Evolutionary conservation across 2,329 filamentous ascomycete species (phyloP).

Genomic region (Arthrobotrys pseudoclavata): DNA sequence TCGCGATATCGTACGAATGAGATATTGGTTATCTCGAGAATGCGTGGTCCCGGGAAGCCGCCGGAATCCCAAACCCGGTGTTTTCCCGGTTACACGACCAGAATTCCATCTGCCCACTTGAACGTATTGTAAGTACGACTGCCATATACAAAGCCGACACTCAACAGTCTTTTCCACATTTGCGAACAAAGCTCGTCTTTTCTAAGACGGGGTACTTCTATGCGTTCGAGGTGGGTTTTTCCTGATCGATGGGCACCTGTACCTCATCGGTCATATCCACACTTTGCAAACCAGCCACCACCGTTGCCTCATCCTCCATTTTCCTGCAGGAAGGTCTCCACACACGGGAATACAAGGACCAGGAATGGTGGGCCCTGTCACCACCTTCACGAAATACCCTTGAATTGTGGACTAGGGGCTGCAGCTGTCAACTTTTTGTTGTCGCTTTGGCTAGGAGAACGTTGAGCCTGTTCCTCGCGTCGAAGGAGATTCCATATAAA

Average conservation of each 20-base stretch:
- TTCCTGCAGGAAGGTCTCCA: slow-evolving; percentile 47
- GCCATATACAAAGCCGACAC: slow-evolving; percentile 47
- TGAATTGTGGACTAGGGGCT: slow-evolving; percentile 59
- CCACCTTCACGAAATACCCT: slow-evolving; percentile 59
- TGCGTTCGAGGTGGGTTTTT: slow-evolving; percentile 37
- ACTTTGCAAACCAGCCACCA: slow-evolving; percentile 54
- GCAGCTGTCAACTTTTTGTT: slow-evolving; percentile 59
- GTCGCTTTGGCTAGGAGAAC: slow-evolving; percentile 50
- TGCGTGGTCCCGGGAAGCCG: slow-evolving; percentile 17
- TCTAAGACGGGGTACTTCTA: slow-evolving; percentile 49
- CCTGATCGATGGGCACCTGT: slow-evolving; percentile 47
- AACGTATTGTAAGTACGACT: background rate
- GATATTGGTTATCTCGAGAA: slow-evolving; percentile 7
- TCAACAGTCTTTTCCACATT: slow-evolving; percentile 34
- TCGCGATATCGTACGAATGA: slow-evolving; percentile 6
- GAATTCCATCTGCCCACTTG: slow-evolving; percentile 1
- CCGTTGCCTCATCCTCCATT: slow-evolving; percentile 61
- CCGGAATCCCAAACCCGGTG: slow-evolving; percentile 13
- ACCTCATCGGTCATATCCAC: slow-evolving; percentile 11
- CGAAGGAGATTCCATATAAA: slow-evolving; percentile 50
- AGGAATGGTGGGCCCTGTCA: slow-evolving; percentile 54
- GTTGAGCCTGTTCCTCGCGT: slow-evolving; percentile 44
- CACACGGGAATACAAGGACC: slow-evolving; percentile 59
- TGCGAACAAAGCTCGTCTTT: slow-evolving; percentile 45
- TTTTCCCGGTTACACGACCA: slow-evolving; percentile 39